Evolutionary conservation across 2,329 filamentous ascomycete genomes (phyloP).

Genomic region (Colletotrichum musae): DNA sequence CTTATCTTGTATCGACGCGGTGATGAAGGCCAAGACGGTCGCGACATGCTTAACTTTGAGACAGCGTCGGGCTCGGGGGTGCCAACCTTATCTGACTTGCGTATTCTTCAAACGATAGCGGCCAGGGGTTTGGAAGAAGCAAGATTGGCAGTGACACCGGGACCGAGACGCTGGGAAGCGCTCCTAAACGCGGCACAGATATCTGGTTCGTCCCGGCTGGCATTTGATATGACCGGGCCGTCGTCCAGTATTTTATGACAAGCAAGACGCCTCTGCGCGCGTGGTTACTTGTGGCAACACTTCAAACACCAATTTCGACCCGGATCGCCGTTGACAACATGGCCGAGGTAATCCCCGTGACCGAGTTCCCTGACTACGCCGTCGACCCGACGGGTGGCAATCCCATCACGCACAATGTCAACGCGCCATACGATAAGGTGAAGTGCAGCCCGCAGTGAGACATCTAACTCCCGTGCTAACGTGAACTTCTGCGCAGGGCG

Average conservation of each 20-base stretch:
- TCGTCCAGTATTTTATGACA: conserved; percentile 5
- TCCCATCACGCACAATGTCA: conserved; percentile 59
- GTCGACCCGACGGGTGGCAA: conserved; percentile 57
- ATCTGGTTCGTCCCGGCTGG: conserved; percentile 3
- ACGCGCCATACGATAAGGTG: conserved; percentile 60
- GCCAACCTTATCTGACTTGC: conserved; percentile 26
- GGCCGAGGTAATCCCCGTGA: conserved; percentile 40
- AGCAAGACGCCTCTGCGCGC: background rate
- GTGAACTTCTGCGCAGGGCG: conserved; percentile 47
- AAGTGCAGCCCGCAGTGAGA: background rate
- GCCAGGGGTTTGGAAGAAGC: background rate
- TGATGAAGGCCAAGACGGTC: conserved; percentile 26
- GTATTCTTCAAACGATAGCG: conserved; percentile 12
- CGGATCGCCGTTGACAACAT: conserved; percentile 9
- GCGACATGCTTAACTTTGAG: conserved; percentile 24
- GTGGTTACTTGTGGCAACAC: background rate
- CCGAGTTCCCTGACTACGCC: conserved; percentile 60
- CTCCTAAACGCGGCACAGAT: background rate
- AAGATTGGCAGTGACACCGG: background rate
- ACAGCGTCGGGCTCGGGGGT: background rate
- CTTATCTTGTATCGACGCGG: conserved; percentile 24
- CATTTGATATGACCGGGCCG: conserved; percentile 4
- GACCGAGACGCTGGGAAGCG: conserved; percentile 4
- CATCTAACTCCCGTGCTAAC: background rate
- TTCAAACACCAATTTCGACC: background rate